These are phyloP conservation scores for Thielaviopsis populi DNA, from an alignment of 2,329 filamentous ascomycete genomes.

Conservation along the genomic window DNA sequence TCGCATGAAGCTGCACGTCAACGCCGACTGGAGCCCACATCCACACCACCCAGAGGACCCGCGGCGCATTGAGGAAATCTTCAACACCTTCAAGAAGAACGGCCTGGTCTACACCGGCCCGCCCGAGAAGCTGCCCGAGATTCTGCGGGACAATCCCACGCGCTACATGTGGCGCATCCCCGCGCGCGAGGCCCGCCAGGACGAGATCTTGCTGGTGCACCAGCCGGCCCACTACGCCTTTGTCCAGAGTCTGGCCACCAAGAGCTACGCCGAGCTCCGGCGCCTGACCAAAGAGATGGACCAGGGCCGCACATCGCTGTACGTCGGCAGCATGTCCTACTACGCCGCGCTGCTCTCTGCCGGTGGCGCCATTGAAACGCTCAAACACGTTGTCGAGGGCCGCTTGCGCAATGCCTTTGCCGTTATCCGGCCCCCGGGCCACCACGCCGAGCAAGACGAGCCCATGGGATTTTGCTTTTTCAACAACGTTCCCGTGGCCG, in stretches of 20 bases:
- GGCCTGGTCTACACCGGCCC: constrained; percentile 57
- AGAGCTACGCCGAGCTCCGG: constrained; percentile 50
- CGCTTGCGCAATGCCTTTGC: constrained; percentile 89
- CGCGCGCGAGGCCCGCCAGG: constrained; percentile 58
- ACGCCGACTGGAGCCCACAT: constrained; percentile 56
- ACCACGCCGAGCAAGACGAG: constrained; percentile 76
- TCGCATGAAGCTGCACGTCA: constrained; percentile 89
- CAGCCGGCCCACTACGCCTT: constrained; percentile 62
- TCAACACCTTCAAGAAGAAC: constrained; percentile 68
- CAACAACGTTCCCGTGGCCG: constrained; percentile 90
- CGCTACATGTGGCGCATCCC: constrained; percentile 62
- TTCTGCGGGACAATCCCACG: constrained; percentile 39
- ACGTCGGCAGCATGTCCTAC: constrained; percentile 70
- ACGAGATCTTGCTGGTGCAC: constrained; percentile 72
- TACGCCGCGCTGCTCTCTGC: constrained; percentile 70
- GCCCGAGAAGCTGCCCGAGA: constrained; percentile 36
- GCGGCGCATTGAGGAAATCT: constrained; percentile 80
- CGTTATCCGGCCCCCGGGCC: constrained; percentile 84
- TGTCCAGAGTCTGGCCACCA: constrained; percentile 44
- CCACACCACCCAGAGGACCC: constrained; percentile 92
- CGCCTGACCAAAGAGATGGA: constrained; percentile 47
- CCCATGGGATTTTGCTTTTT: constrained; percentile 95
- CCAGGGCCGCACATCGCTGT: constrained; percentile 58
- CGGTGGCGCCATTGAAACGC: constrained; percentile 90
- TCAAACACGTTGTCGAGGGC: constrained; percentile 71